Evolutionary conservation across 768 basidiomycete genomes (phyloP), one percentile per base, ranked within the genome.

Genomic region (Pilatotrama ljubarskyi): DNA sequence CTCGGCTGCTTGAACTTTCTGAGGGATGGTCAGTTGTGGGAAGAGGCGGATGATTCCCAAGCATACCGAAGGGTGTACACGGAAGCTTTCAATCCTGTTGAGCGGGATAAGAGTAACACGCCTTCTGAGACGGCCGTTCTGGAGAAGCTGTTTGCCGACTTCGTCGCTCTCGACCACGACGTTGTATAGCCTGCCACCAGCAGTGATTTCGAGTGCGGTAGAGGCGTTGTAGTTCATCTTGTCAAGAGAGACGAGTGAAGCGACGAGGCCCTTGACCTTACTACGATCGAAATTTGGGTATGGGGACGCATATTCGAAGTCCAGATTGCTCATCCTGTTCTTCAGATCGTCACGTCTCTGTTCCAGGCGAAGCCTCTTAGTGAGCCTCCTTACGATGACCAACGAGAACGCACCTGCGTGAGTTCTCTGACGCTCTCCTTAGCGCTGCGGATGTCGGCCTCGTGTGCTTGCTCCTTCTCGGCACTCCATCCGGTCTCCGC

Each of bases 91-190:
- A 69, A 99, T 95, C 77, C 94, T 96, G 73, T 88, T 96, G 48
- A 99, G 77, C 0, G 96, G 96, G 64, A 98, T 94, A 72, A 97
- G 86, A 0, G 94, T 97, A 18, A 96, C 91, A 18, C 95, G 85
- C 73, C 90, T 93, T 77, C 84, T 88, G 65, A 98, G 83, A 49
- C 78, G 77, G 9, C 88, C 87, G 47, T 89, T 85, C 69, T 90
- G 83, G 47, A 98, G 76, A 24, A 98, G 80, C 26, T 90, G 86
- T 66, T 90, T 91, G 26, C 94, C 95, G 44, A 95, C 84, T 56
- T 82, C 82, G 74, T 98, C 95, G 69, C 96, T 87, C 64, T 95
- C 87, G 8, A 98, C 91, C 25, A 98, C 90, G 37, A 98, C 93
- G 63, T 98, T 93, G 75, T 90, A 97, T 9, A 99, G 78, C 64